Evolutionary conservation across 352 stramenopile genomes (phyloP), one percentile per base, ranked within the genome.

Genomic region (Stramenopiles sp.): DNA sequence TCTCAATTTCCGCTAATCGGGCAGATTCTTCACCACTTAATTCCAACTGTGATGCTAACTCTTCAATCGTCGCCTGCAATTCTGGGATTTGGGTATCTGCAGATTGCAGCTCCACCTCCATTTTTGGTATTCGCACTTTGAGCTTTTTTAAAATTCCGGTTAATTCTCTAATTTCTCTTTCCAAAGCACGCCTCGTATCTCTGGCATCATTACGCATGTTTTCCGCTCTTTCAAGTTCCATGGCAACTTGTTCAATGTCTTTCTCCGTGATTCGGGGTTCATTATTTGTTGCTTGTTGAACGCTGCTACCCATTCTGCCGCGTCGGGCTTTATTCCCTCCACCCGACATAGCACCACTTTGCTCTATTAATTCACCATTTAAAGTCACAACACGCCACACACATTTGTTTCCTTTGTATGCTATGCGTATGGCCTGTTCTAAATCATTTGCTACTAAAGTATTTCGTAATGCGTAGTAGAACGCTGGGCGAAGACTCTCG

Each of bases 291-390:
- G 39, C 4, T 55, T 55, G 39, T 55, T 55, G 39, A 14, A 55
- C 39, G 14, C 39, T 55, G 39, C 87, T 92, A 7, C 88, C 92
- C 94, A 99, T 98, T n/a, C 94, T 93, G 27, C 95, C 95, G 31
- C 90, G 94, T 33, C 92, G 88, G 29, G 94, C 91, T 32, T 85
- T 87, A 33, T 95, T 97, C 30, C 97, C 97, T 85, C 97, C 97
- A 80, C 97, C 97, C 0, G 94, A 95, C 97, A 99, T 99, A 1
- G 97, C 97, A 80, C 97, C 97, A n/a, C 92, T 97, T 55, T 94
- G 94, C 80, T 99, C 96, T 44, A 99, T 98, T 0, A 99, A 84
- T 83, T 99, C 92, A 1, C 97, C 97, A 80, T 97, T 91, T 0
- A 96, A 81, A 0, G 97, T 99, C n/a, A 99, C 97, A 22, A 99